Percentiles rank a stretch among this genome's conserved stretches.
Evolutionary conservation across 768 basidiomycete genomes (phyloP).

Genomic region (Lactifluus subvellereus): DNA sequence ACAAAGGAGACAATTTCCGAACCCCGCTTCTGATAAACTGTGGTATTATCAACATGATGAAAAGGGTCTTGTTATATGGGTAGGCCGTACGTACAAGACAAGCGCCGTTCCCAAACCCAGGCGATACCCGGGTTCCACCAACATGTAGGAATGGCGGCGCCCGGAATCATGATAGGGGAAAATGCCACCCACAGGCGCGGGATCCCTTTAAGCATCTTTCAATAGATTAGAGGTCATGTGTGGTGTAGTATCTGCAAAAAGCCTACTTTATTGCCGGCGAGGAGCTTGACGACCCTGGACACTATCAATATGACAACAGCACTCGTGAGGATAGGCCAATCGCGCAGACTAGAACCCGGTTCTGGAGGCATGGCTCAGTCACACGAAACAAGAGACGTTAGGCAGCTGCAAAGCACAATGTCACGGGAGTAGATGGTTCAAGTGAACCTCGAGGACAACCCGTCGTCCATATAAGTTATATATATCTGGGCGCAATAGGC

Average conservation of each 20-base stretch:
- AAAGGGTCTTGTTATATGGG: not conserved
- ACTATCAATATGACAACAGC: not conserved
- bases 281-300: not conserved
- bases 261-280: not conserved
- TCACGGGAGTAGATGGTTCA: too few relatives aligned
- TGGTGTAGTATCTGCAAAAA: not conserved
- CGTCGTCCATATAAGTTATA: too few relatives aligned
- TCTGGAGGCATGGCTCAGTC: not conserved
- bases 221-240: not conserved
- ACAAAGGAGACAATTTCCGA: conserved; percentile 1
- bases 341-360: too few relatives aligned
- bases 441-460: not conserved
- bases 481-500: too few relatives aligned
- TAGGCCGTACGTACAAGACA: not conserved
- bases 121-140: not conserved
- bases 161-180: not conserved
- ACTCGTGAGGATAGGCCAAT: not conserved
- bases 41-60: not conserved
- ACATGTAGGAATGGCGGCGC: not conserved
- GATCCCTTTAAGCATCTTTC: not conserved
- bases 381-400: not conserved
- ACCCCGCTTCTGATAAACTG: conserved; percentile 1
- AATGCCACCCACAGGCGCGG: not conserved
- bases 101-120: not conserved
- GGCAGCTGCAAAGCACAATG: not conserved